Percentiles rank a stretch among this genome's conserved stretches.
Conservation (phyloP, 2,329 filamentous ascomycete species). For the Aspergillus jensenii region DNA sequence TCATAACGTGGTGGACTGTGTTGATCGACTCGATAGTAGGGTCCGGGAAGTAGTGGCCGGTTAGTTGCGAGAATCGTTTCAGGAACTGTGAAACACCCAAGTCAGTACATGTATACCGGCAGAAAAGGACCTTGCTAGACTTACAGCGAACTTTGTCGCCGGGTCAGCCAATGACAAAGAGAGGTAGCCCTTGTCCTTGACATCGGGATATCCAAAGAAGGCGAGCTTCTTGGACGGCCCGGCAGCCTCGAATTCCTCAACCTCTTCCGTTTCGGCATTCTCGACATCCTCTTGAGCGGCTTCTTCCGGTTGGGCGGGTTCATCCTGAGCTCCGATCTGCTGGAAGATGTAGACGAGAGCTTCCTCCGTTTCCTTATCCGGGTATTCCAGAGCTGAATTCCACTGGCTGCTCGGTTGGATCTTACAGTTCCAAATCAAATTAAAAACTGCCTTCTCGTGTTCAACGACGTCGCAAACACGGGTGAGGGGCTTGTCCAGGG, state of each 20-base stretch:
- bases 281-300: slow-evolving; percentile 12
- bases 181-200: slow-evolving; percentile 56
- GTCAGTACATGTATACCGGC: neutral
- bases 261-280: slow-evolving; percentile 11
- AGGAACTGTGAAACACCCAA: slow-evolving; percentile 57
- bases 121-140: slow-evolving; percentile 28
- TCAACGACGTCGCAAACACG: slow-evolving; percentile 35
- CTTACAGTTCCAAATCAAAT: slow-evolving; percentile 33
- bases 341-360: slow-evolving; percentile 37
- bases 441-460: slow-evolving; percentile 30
- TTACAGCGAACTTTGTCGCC: slow-evolving; percentile 71
- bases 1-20: slow-evolving; percentile 57
- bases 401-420: slow-evolving; percentile 27
- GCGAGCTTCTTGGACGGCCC: slow-evolving; percentile 18
- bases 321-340: slow-evolving; percentile 29
- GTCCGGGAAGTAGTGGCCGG: slow-evolving; percentile 74
- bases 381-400: slow-evolving; percentile 32
- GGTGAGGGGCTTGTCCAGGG: slow-evolving; percentile 40
- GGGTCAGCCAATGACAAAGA: slow-evolving; percentile 56
- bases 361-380: slow-evolving; percentile 29
- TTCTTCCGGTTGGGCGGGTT: slow-evolving; percentile 9
- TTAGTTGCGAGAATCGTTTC: slow-evolving; percentile 79
- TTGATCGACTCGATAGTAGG: slow-evolving; percentile 58
- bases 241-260: slow-evolving; percentile 19
- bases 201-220: slow-evolving; percentile 25